These are phyloP conservation scores for Castanea sativa DNA, from an alignment of 306 rosid species.

Conservation along the genomic window DNA sequence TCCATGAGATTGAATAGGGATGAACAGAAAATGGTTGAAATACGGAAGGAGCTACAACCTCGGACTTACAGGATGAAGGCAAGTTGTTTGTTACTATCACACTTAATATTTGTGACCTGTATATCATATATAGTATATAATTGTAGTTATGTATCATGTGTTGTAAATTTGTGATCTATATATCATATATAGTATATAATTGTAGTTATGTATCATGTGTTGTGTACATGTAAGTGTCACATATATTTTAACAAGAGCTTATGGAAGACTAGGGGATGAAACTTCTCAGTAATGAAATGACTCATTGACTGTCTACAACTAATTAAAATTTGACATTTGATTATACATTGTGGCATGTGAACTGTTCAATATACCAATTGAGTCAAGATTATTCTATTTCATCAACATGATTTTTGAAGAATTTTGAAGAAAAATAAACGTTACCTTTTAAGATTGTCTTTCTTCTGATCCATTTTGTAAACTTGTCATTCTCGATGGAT, in stretches of 20 bases:
- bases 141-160: constrained; percentile 7
- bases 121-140: not conserved
- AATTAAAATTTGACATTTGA: not conserved
- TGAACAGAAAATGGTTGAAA: constrained; percentile 90
- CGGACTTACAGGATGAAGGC: constrained; percentile 82
- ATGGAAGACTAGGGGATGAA: not conserved
- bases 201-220: constrained; percentile 10
- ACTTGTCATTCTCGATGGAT: not conserved
- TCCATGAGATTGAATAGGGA: constrained; percentile 81
- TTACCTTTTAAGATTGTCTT: not conserved
- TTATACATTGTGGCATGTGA: not conserved
- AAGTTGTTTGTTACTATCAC: constrained; percentile 30
- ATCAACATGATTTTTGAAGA: not conserved
- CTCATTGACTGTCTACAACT: not conserved
- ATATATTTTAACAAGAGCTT: not conserved
- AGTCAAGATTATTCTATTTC: not conserved
- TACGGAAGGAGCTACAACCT: constrained; percentile 88
- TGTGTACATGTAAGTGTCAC: not conserved
- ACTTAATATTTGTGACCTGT: not conserved
- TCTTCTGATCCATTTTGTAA: not conserved
- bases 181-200: not conserved
- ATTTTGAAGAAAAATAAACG: not conserved
- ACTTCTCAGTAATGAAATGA: not conserved
- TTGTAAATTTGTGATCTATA: not conserved
- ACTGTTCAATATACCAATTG: not conserved